These are phyloP conservation scores for Claviceps citrina DNA, from an alignment of 2,329 filamentous ascomycete species.

Conservation along the genomic window DNA sequence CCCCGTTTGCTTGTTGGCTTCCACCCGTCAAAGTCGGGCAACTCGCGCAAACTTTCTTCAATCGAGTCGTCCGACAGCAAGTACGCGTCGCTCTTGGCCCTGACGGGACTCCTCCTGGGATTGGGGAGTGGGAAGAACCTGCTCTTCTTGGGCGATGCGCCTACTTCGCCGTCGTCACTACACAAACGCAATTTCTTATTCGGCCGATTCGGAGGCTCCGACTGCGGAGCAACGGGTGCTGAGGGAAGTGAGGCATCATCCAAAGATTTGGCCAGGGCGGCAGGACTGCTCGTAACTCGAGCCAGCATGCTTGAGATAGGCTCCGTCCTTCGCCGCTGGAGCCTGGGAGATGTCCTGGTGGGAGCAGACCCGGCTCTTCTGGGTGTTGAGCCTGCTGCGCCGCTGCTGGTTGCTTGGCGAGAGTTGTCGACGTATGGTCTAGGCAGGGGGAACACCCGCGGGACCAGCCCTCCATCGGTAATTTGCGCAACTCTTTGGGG, in stretches of 20 bases:
- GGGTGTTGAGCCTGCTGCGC: slow-evolving; percentile 5
- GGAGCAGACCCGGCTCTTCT: slow-evolving; percentile 8
- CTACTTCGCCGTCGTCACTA: slow-evolving; percentile 23
- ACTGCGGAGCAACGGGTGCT: slow-evolving; percentile 5
- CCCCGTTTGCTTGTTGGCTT: slow-evolving; percentile 19
- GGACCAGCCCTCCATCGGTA: slow-evolving; percentile 33
- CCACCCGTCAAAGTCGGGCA: slow-evolving; percentile 40
- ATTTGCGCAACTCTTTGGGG: slow-evolving; percentile 30
- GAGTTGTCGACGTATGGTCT: slow-evolving; percentile 36
- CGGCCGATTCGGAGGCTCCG: slow-evolving; percentile 23
- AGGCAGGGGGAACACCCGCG: slow-evolving; percentile 43
- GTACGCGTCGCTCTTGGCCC: slow-evolving; percentile 25
- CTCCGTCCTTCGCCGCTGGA: slow-evolving; percentile 36
- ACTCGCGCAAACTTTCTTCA: slow-evolving; percentile 34
- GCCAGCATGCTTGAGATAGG: slow-evolving; percentile 31
- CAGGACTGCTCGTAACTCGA: slow-evolving; percentile 11
- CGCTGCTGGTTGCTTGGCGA: slow-evolving; percentile 8
- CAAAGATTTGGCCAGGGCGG: slow-evolving; percentile 7
- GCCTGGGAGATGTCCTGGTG: slow-evolving; percentile 22
- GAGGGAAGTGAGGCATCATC: slow-evolving; percentile 6
- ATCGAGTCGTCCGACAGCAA: slow-evolving; percentile 42
- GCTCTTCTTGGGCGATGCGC: slow-evolving; percentile 29
- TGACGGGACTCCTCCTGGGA: slow-evolving; percentile 12
- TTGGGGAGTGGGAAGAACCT: slow-evolving; percentile 34
- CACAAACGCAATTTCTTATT: slow-evolving; percentile 43